Evolutionary conservation across 768 basidiomycete species (phyloP).

Genomic region (Mycena olivaceomarginata): DNA sequence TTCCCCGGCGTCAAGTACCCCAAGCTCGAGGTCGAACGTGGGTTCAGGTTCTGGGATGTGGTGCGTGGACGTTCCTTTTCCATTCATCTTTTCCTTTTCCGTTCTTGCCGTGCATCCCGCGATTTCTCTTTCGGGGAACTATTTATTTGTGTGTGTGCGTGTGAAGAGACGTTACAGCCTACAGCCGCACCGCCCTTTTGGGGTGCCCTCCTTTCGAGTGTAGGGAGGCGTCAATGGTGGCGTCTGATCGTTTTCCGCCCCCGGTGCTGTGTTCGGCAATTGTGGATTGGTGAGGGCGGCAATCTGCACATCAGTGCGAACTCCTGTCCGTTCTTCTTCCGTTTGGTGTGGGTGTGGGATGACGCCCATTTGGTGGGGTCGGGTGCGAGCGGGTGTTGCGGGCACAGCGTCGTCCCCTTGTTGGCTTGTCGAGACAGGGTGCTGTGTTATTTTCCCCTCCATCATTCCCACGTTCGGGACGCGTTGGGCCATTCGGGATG

Average conservation of each 20-base stretch:
- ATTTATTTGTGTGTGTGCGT: too few species aligned
- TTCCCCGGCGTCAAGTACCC: slow-evolving; percentile 95
- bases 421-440: neutral
- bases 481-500: neutral
- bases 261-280: neutral
- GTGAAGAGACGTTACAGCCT: neutral
- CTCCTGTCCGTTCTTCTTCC: neutral
- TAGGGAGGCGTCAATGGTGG: neutral
- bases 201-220: neutral
- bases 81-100: slow-evolving; percentile 28
- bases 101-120: slow-evolving; percentile 13
- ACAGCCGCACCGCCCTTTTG: neutral
- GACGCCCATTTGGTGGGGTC: neutral
- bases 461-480: slow-evolving; percentile 16
- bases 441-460: slow-evolving; percentile 3
- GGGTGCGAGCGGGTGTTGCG: neutral
- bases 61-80: slow-evolving; percentile 70
- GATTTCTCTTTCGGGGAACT: neutral
- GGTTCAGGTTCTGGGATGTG: slow-evolving; percentile 99
- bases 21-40: slow-evolving; percentile 93
- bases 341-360: neutral
- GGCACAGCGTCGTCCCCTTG: neutral
- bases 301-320: neutral
- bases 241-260: neutral
- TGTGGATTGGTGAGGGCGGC: neutral